Conservation (phyloP, 345 rosid species). For the Eucalyptus tenuipes region DNA sequence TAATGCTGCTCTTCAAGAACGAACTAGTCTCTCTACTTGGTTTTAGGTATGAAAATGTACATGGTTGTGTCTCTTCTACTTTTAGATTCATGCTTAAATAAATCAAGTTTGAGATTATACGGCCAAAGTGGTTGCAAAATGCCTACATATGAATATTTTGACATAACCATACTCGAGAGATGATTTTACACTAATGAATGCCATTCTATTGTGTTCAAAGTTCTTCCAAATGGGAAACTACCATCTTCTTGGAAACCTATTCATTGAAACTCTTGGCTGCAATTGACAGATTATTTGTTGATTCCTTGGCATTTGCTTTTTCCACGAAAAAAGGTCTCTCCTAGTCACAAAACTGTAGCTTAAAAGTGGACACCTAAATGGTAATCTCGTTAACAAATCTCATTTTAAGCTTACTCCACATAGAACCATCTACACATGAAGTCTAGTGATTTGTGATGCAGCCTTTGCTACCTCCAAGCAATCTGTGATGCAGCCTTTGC, state of each 20-base stretch:
- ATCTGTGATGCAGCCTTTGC: neutral
- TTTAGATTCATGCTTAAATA: neutral
- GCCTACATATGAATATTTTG: neutral
- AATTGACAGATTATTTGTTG: no score
- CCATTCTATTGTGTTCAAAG: neutral
- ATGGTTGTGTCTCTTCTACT: neutral
- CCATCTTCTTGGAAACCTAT: neutral
- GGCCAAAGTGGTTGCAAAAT: neutral
- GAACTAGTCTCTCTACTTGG: neutral
- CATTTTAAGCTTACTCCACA: neutral
- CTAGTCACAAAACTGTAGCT: neutral
- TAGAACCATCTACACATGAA: neutral
- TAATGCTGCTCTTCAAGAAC: constrained; percentile 1
- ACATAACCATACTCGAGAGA: neutral
- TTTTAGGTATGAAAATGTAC: neutral
- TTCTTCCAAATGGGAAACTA: neutral
- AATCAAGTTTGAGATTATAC: neutral
- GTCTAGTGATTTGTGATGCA: neutral
- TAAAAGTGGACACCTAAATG: neutral
- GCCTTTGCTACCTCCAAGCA: no score
- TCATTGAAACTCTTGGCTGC: neutral
- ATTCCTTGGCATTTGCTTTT: neutral
- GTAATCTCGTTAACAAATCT: neutral
- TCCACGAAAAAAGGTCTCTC: neutral
- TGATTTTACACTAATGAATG: neutral